A percentile compares a stretch with the other conserved stretches of the same genome.
These are phyloP conservation scores for Hygrophorus pudorinus DNA, from an alignment of 768 basidiomycete species.

Conservation along the genomic window DNA sequence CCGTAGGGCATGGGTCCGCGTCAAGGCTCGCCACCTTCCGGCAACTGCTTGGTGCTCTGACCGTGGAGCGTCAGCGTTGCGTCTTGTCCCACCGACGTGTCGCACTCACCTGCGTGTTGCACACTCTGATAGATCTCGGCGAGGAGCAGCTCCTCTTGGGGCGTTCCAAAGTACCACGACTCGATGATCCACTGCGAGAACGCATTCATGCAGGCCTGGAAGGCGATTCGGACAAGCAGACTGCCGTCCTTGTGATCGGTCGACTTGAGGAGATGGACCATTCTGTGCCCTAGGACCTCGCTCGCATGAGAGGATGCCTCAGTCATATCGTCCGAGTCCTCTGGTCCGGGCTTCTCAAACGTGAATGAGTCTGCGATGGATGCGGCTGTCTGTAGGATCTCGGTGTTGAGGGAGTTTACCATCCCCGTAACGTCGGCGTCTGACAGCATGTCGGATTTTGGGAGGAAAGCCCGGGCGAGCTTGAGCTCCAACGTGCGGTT, in stretches of 20 bases:
- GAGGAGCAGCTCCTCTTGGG: slow-evolving; percentile 34
- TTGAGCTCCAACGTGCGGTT: slow-evolving; percentile 37
- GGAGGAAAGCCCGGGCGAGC: slow-evolving; percentile 38
- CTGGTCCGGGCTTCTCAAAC: slow-evolving; percentile 10
- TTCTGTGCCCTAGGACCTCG: slow-evolving; percentile 20
- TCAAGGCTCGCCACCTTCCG: slow-evolving; percentile 48
- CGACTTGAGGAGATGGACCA: slow-evolving; percentile 29
- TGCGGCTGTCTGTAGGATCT: slow-evolving; percentile 42
- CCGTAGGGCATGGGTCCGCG: slow-evolving; percentile 33
- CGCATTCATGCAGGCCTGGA: slow-evolving; percentile 35
- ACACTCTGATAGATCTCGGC: slow-evolving; percentile 33
- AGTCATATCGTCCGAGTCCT: slow-evolving; percentile 12
- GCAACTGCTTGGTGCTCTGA: slow-evolving; percentile 42
- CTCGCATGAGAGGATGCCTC: slow-evolving; percentile 20
- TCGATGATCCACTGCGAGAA: slow-evolving; percentile 41
- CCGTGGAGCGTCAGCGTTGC: neutral
- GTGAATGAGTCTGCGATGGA: slow-evolving; percentile 36
- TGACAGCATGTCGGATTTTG: slow-evolving; percentile 34
- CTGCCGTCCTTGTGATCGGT: slow-evolving; percentile 31
- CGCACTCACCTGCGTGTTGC: slow-evolving; percentile 29
- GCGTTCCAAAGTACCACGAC: slow-evolving; percentile 42
- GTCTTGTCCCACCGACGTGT: neutral
- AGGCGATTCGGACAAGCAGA: slow-evolving; percentile 31
- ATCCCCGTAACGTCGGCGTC: slow-evolving; percentile 38
- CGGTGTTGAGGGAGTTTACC: slow-evolving; percentile 37